Evolutionary conservation across 176 grass and related monocot species (phyloP).

Genomic region (Alopecurus myosuroides): DNA sequence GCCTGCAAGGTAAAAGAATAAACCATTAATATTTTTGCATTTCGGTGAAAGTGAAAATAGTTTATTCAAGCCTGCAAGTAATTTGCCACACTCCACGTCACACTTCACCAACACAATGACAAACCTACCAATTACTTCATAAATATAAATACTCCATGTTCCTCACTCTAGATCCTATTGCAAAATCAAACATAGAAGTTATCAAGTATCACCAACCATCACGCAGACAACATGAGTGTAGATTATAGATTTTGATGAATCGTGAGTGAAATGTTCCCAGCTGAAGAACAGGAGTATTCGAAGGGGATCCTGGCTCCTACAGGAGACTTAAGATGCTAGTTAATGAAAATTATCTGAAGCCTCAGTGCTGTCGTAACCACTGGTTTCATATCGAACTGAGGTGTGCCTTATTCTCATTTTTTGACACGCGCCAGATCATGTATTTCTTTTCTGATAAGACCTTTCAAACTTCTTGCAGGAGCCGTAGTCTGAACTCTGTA

Average conservation of each 20-base stretch:
- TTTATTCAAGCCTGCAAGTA: background rate
- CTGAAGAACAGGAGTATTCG: background rate
- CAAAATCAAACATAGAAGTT: background rate
- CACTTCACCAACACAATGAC: background rate
- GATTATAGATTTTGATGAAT: conserved; percentile 7
- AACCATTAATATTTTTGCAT: conserved; percentile 13
- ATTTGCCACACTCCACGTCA: background rate
- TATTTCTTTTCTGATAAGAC: background rate
- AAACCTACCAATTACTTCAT: background rate
- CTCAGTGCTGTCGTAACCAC: background rate
- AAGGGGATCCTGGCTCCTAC: background rate
- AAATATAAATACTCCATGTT: background rate
- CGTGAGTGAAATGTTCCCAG: background rate
- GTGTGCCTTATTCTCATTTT: background rate
- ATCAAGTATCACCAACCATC: background rate
- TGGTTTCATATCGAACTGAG: background rate
- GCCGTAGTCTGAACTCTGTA: background rate
- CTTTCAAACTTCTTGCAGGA: background rate
- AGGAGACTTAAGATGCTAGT: background rate
- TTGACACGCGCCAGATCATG: background rate
- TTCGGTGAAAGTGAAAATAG: background rate
- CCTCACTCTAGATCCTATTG: background rate
- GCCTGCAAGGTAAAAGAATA: conserved; percentile 40
- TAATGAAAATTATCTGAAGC: background rate
- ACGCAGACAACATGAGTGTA: background rate